phyloP scores from a whole-genome alignment of 1,139 yeast species.

The Diutina pseudorugosa region DNA sequence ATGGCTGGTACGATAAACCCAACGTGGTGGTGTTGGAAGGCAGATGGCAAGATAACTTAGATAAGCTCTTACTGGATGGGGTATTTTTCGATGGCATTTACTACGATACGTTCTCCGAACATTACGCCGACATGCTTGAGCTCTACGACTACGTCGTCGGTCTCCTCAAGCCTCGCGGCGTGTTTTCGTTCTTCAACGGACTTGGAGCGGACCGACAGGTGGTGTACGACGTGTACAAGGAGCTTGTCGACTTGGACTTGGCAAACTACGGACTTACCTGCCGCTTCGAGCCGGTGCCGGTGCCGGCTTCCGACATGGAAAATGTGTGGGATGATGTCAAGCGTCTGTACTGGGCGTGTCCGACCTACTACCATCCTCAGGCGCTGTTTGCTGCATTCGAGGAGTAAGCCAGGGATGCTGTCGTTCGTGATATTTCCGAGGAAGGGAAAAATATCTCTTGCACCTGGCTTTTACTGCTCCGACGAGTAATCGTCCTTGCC shows the following conservation, averaged over 20 bases:
- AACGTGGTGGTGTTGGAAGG: conserved; percentile 73
- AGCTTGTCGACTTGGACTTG: conserved; percentile 71
- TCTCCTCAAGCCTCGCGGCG: conserved; percentile 64
- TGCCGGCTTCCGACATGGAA: conserved; percentile 23
- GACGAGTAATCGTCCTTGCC: no score
- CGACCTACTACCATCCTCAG: conserved; percentile 54
- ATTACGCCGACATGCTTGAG: conserved; percentile 72
- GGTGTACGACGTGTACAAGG: conserved; percentile 79
- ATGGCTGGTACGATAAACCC: conserved; percentile 77
- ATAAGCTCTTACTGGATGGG: conserved; percentile 51
- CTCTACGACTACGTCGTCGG: conserved; percentile 77
- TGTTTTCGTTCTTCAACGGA: conserved; percentile 86
- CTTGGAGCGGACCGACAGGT: conserved; percentile 91
- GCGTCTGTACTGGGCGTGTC: conserved; percentile 66
- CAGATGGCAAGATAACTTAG: conserved; percentile 80
- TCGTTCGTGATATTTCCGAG: no score
- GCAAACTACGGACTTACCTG: conserved; percentile 65
- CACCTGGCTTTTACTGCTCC: no score
- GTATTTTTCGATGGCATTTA: conserved; percentile 82
- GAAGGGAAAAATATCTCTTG: not conserved
- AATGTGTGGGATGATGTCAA: conserved; percentile 59
- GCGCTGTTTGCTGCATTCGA: conserved; percentile 25
- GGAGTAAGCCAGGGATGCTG: no score
- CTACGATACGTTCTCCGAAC: conserved; percentile 90
- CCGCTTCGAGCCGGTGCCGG: conserved; percentile 33